phyloP scores from a whole-genome alignment of 805 yeast species.

The Cyberlindnera americana region DNA sequence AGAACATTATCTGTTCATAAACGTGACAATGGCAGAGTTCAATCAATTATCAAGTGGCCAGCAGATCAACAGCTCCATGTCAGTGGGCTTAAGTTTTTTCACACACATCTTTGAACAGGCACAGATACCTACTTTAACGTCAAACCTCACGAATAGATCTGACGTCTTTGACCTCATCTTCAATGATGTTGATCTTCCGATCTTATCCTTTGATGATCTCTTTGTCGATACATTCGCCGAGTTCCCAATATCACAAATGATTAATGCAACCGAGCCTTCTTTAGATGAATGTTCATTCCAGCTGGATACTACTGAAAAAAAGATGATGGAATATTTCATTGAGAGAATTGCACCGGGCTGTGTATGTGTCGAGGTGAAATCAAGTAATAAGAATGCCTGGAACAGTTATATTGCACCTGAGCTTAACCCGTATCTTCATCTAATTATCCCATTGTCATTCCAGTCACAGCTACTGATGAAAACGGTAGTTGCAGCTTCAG shows the following conservation, averaged over 20 bases:
- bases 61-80: slow-evolving; percentile 6
- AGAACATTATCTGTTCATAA: slow-evolving; percentile 15
- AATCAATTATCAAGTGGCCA: slow-evolving; percentile 5
- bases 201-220: slow-evolving; percentile 19
- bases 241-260: slow-evolving; percentile 18
- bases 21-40: slow-evolving; percentile 11
- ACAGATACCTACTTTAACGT: slow-evolving; percentile 15
- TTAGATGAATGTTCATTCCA: slow-evolving; percentile 15
- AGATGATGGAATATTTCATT: slow-evolving; percentile 33
- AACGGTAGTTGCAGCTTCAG: slow-evolving; percentile 35
- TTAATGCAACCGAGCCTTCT: slow-evolving; percentile 16
- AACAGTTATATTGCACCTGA: slow-evolving; percentile 26
- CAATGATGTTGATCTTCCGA: slow-evolving; percentile 10
- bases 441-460: slow-evolving; percentile 36
- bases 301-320: slow-evolving; percentile 15
- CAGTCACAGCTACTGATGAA: slow-evolving; percentile 33
- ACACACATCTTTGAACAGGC: slow-evolving; percentile 17
- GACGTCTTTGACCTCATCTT: slow-evolving; percentile 21
- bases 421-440: slow-evolving; percentile 35
- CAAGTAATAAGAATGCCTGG: slow-evolving; percentile 11
- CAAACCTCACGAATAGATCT: slow-evolving; percentile 3
- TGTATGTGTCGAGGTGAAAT: slow-evolving; percentile 34
- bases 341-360: slow-evolving; percentile 37
- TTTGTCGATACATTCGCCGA: slow-evolving; percentile 23
- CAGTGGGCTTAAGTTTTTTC: slow-evolving; percentile 2